Conservation (phyloP, 83 land plant genomes). For the Diphasiastrum complanatum region DNA sequence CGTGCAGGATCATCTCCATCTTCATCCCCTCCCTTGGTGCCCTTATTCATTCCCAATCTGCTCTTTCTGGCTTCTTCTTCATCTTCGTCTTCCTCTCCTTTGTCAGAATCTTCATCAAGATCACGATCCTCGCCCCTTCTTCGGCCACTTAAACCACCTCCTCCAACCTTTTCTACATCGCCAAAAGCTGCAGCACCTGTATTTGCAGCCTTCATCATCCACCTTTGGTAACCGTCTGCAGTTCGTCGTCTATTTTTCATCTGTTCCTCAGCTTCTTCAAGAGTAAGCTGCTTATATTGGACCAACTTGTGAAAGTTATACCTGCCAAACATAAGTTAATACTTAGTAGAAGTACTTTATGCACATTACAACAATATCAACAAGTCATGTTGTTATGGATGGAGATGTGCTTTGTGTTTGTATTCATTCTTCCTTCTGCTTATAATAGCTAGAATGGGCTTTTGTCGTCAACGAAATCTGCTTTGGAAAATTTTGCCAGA, state of each 20-base stretch:
- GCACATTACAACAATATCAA: too few relatives aligned
- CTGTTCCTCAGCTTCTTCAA: constrained; percentile 99
- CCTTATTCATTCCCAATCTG: constrained; percentile 63
- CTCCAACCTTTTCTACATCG: constrained; percentile 45
- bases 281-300: constrained; percentile 89
- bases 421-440: too few relatives aligned
- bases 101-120: constrained; percentile 48
- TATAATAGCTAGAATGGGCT: too few relatives aligned
- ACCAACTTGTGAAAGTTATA: constrained; percentile 90
- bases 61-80: constrained; percentile 74
- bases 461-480: too few relatives aligned
- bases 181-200: constrained; percentile 91
- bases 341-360: too few relatives aligned
- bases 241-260: constrained; percentile 84
- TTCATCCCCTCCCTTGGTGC: constrained; percentile 52
- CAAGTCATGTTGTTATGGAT: too few relatives aligned
- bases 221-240: constrained; percentile 88
- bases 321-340: constrained; percentile 35
- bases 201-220: constrained; percentile 99
- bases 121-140: constrained; percentile 50
- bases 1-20: constrained; percentile 68
- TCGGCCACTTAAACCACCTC: constrained; percentile 32
- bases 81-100: constrained; percentile 83
- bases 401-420: too few relatives aligned
- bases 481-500: too few relatives aligned